These are phyloP conservation scores for Aspergillus versicolor DNA, from an alignment of 2,329 filamentous ascomycete genomes.

Conservation along the genomic window DNA sequence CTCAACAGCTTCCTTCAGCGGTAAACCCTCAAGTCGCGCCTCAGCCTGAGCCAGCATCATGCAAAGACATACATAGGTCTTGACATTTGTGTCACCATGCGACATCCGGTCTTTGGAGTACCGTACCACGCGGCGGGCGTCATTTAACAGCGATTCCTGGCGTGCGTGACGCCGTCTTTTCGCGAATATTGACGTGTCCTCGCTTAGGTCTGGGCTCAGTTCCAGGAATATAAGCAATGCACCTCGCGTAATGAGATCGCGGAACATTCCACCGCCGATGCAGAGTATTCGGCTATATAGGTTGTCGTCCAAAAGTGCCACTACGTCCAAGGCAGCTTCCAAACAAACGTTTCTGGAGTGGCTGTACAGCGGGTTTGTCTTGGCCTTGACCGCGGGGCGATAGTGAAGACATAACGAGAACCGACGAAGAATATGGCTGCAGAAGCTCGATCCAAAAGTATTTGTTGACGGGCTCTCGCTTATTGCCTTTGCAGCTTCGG, in stretches of 20 bases:
- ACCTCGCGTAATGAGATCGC: conserved; percentile 26
- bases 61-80: conserved; percentile 27
- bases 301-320: conserved; percentile 25
- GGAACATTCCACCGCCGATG: conserved; percentile 30
- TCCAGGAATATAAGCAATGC: conserved; percentile 23
- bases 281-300: conserved; percentile 25
- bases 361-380: conserved; percentile 23
- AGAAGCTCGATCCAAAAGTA: conserved; percentile 18
- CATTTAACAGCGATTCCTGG: conserved; percentile 14
- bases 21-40: conserved; percentile 13
- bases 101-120: conserved; percentile 26
- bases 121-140: conserved; percentile 20
- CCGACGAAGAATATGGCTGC: conserved; percentile 21
- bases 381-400: conserved; percentile 25
- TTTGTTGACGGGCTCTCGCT: not conserved
- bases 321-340: conserved; percentile 25
- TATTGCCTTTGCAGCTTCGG: conserved; percentile 1
- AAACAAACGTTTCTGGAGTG: conserved; percentile 28
- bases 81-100: conserved; percentile 34
- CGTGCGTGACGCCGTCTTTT: conserved; percentile 13
- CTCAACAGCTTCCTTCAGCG: conserved; percentile 3
- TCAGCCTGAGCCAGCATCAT: conserved; percentile 26
- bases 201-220: conserved; percentile 11
- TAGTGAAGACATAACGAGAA: conserved; percentile 23
- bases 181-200: conserved; percentile 13